Base-by-base conservation (phyloP, 768 basidiomycete genomes). In the Lactifluus piperatus region DNA sequence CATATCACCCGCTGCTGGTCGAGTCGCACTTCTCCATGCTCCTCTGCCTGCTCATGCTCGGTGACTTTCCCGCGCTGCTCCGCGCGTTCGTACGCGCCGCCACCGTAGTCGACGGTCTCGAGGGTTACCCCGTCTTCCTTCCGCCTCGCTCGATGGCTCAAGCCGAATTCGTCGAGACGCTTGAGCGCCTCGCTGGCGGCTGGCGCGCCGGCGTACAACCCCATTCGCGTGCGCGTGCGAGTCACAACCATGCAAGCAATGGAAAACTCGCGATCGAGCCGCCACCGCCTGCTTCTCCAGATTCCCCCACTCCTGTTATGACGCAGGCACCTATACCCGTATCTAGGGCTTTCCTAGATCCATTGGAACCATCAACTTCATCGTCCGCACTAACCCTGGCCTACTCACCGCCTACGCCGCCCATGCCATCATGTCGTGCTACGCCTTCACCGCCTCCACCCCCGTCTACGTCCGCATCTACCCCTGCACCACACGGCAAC, bases 81-180 rank as follows among this genome's bases (percentile, higher is more conserved):
- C 77, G 80, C 8, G 78, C 81, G 0, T 92, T 93, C 65, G 73
- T 80, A 30, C 82, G 79, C 54, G 78, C 85, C 2, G 84, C 88
- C 0, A 72, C 78, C 13, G 73, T 91, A 26, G 82, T 93, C 8
- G 88, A 93, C 59, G 85, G 86, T 2, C 77, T 93, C 41, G 92
- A 93, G 68, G 91, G 91, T 0, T 92, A 90, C 70, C 92, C 92
- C 8, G 78, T 94, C 48, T 94, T 94, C 71, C 74, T 91, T 0
- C 88, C 90, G 9, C 88, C 92, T 14, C 77, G 92, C 32, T 91
- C 89, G 13, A 90, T 93, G 86, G 84, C 86, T 0, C 92, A 94
- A 67, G 90, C 90, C 10, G 91, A 94, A 72, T 93, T 92, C 64
- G 75, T 91, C 58, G 92, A 94, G 70, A 77, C 90, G 8, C 75